Conservation (phyloP, 352 stramenopile genomes). For the Blastocystis sp. region DNA sequence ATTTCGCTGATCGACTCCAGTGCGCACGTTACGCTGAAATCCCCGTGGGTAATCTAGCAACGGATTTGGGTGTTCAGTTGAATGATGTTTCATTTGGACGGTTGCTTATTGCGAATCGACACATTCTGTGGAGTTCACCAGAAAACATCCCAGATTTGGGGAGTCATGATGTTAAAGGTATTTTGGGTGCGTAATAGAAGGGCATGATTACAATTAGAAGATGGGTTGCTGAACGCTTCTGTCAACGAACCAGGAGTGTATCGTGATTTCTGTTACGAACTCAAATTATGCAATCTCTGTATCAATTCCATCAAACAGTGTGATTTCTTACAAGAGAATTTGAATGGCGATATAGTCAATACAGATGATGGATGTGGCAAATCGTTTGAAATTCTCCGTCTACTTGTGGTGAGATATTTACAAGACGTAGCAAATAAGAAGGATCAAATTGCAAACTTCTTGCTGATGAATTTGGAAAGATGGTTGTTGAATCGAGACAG, state of each 20-base stretch:
- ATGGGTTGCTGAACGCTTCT: conserved; percentile 73
- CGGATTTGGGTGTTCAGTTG: conserved; percentile 84
- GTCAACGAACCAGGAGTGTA: conserved; percentile 88
- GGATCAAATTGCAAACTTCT: conserved; percentile 86
- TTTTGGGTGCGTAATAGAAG: conserved; percentile 44
- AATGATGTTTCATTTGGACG: conserved; percentile 88
- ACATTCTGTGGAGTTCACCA: conserved; percentile 90
- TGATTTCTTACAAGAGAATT: conserved; percentile 67
- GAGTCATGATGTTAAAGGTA: conserved; percentile 72
- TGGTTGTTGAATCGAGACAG: conserved; percentile 86
- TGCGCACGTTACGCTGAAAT: conserved; percentile 82
- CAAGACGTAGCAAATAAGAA: conserved; percentile 85
- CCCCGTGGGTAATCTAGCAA: conserved; percentile 88
- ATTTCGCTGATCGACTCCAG: conserved; percentile 57
- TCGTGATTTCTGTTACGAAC: conserved; percentile 79
- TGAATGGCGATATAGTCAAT: conserved; percentile 48
- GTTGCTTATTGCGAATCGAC: conserved; percentile 85
- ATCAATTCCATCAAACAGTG: conserved; percentile 78
- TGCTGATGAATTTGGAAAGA: conserved; percentile 92
- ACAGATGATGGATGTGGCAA: conserved; percentile 75
- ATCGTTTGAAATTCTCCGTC: conserved; percentile 84
- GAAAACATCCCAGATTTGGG: conserved; percentile 84
- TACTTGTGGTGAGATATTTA: conserved; percentile 87
- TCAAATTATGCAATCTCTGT: conserved; percentile 79
- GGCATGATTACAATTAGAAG: conserved; percentile 21